Evolutionary conservation across 2,329 filamentous ascomycete species (phyloP).

Genomic region (Aspergillus pseudotamarii): DNA sequence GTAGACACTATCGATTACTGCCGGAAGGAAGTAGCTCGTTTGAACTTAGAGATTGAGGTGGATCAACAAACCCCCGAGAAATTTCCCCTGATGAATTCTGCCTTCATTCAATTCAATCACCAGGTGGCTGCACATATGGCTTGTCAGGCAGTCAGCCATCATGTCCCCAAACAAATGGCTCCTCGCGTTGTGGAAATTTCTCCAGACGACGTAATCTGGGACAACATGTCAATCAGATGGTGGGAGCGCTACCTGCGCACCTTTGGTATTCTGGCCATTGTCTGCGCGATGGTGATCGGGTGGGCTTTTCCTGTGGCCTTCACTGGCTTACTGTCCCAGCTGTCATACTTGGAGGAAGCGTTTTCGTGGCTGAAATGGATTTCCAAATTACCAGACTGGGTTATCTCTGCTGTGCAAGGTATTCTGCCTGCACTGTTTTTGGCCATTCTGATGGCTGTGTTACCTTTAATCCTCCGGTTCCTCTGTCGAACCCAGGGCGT

Average conservation of each 20-base stretch:
- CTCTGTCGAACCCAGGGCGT: constrained; percentile 75
- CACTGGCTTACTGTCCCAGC: constrained; percentile 78
- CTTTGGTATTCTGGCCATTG: constrained; percentile 64
- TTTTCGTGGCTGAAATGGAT: constrained; percentile 74
- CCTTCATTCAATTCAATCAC: constrained; percentile 98
- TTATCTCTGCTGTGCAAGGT: constrained; percentile 77
- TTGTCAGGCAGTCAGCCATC: constrained; percentile 87
- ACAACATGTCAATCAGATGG: constrained; percentile 95
- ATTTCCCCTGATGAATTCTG: constrained; percentile 91
- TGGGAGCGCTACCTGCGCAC: constrained; percentile 84
- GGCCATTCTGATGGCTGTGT: constrained; percentile 73
- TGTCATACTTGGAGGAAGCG: constrained; percentile 67
- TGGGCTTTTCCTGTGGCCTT: constrained; percentile 92
- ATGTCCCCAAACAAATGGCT: constrained; percentile 90
- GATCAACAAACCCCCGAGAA: constrained; percentile 85
- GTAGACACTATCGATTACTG: constrained; percentile 95
- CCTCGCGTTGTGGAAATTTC: constrained; percentile 92
- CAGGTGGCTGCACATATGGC: constrained; percentile 98
- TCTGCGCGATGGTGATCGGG: constrained; percentile 76
- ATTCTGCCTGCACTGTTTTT: constrained; percentile 79
- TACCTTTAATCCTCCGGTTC: constrained; percentile 77
- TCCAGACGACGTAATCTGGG: constrained; percentile 91
- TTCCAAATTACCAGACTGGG: constrained; percentile 58
- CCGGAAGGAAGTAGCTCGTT: constrained; percentile 77
- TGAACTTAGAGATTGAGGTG: constrained; percentile 89